Conservation (phyloP, 805 yeast species). For the Starmerella sirachaensis region DNA sequence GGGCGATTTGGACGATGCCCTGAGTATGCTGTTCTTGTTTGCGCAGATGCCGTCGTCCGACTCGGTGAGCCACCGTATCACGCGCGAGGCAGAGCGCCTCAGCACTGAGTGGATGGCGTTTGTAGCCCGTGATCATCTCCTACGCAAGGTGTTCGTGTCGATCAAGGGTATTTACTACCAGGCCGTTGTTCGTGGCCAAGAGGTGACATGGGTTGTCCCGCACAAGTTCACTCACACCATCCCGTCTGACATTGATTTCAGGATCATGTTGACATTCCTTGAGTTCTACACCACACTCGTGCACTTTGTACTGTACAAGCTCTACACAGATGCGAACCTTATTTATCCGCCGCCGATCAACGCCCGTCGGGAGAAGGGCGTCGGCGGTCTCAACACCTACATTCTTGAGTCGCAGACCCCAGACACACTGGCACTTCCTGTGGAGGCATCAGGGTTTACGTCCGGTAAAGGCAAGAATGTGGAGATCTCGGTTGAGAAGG, state of each 20-base stretch:
- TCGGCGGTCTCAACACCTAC: slow-evolving; percentile 81
- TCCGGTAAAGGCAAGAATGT: slow-evolving; percentile 19
- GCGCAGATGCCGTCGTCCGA: slow-evolving; percentile 92
- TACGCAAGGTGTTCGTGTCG: slow-evolving; percentile 85
- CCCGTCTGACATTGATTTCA: slow-evolving; percentile 87
- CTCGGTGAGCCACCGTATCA: slow-evolving; percentile 62
- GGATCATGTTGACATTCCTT: slow-evolving; percentile 91
- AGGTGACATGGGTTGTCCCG: slow-evolving; percentile 91
- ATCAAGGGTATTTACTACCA: slow-evolving; percentile 96
- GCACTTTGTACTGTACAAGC: slow-evolving; percentile 74
- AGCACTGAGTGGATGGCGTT: slow-evolving; percentile 94
- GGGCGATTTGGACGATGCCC: slow-evolving; percentile 87
- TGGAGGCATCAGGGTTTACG: slow-evolving; percentile 24
- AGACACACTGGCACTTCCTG: slow-evolving; percentile 10
- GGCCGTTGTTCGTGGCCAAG: slow-evolving; percentile 82
- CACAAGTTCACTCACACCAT: slow-evolving; percentile 93
- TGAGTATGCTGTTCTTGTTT: slow-evolving; percentile 87
- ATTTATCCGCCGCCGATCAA: slow-evolving; percentile 87
- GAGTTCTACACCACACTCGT: slow-evolving; percentile 89
- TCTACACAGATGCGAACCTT: slow-evolving; percentile 74
- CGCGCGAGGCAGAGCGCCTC: slow-evolving; percentile 74
- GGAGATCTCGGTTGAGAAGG: slow-evolving; percentile 32
- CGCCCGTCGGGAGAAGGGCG: slow-evolving; percentile 57
- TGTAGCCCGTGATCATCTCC: slow-evolving; percentile 68
- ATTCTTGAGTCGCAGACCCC: slow-evolving; percentile 44